Base-by-base conservation (phyloP, 192 early-diverging fungal genomes). In the Chytriomyces confervae region DNA sequence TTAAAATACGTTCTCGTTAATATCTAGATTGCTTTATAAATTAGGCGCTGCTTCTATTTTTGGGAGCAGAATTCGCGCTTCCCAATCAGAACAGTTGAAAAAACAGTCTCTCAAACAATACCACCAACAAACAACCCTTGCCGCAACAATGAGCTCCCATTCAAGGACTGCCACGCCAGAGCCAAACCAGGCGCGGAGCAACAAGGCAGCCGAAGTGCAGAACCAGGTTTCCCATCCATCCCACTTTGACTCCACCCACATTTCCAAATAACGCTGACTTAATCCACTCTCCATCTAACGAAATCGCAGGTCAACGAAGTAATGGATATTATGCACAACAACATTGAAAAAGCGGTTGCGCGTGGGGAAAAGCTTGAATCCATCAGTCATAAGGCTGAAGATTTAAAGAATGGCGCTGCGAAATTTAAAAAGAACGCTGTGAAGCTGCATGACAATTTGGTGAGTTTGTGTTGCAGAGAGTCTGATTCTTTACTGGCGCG, bases 241-340 rank as follows among this genome's bases (percentile, higher is more conserved):
- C 36, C 36, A 36, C 36, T 36, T 36, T 36, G 36, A 36, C 36
- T 2, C 36, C 0, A 36, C 36, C 36, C 36, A 36, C 36, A 36
- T 36, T 36, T 36, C 36, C 36, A 36, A 36, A 36, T 36, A 36
- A 36, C 36, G 36, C 18, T 61, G 23, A 1, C 57, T 27, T 66
- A 5, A 3, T 20, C 43, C 23, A n/a, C 57, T 23, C 68, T 49
- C 68, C 1, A 1, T 5, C 16, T 3, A 13, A 57, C 53, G 16
- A 13, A 57, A 57, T n/a, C 3, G 16, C 91, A 96, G 85, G 91
- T 97, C 23, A 92, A 97, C 81, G 93, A 96, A 75, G 96, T 95
- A 66, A 94, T 96, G 48, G 88, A 87, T 61, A 95, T 97, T 81
- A 97, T 96, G 95, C 91, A 95, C 70, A 83, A 94, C 73, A 95